Percentiles rank a stretch among this genome's conserved stretches.
Evolutionary conservation across 768 basidiomycete species (phyloP).

Genomic region (Suillus decipiens): DNA sequence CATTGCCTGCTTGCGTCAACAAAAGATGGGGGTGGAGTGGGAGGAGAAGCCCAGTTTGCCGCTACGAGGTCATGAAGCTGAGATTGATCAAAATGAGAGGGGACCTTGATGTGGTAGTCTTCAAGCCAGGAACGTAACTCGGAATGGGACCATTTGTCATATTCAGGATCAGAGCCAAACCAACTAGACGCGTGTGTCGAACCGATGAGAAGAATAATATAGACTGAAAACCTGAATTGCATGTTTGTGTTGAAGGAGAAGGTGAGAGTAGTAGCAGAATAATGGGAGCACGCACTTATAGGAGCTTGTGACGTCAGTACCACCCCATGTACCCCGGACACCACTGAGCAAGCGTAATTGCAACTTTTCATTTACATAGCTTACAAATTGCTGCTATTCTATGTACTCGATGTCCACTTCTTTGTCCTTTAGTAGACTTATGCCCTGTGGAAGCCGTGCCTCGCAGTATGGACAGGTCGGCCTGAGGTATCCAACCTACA

Average conservation of each 20-base stretch:
- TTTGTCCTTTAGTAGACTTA: no score
- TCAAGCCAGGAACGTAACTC: slow-evolving; percentile 72
- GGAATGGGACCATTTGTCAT: slow-evolving; percentile 57
- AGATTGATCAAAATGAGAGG: slow-evolving; percentile 42
- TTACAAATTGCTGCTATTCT: no score
- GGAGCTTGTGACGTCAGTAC: slow-evolving; percentile 29
- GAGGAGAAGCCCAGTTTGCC: slow-evolving; percentile 52
- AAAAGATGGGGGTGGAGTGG: slow-evolving; percentile 35
- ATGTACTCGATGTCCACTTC: no score
- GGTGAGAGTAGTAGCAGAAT: neutral
- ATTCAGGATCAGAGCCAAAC: slow-evolving; percentile 47
- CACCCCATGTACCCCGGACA: neutral
- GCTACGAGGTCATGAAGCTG: slow-evolving; percentile 53
- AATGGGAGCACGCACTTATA: slow-evolving; percentile 9
- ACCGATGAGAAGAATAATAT: slow-evolving; percentile 35
- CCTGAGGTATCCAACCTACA: neutral
- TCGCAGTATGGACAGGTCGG: neutral
- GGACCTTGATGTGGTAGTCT: slow-evolving; percentile 60
- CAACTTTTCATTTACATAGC: no score
- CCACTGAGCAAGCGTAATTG: no score
- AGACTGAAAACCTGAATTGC: slow-evolving; percentile 19
- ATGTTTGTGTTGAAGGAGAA: slow-evolving; percentile 13
- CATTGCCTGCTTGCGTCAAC: slow-evolving; percentile 39
- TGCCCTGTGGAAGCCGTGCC: no score
- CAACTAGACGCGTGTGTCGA: slow-evolving; percentile 49